Base-by-base conservation (phyloP, 164 flowering plant genomes). In the Sextonia rubra region DNA sequence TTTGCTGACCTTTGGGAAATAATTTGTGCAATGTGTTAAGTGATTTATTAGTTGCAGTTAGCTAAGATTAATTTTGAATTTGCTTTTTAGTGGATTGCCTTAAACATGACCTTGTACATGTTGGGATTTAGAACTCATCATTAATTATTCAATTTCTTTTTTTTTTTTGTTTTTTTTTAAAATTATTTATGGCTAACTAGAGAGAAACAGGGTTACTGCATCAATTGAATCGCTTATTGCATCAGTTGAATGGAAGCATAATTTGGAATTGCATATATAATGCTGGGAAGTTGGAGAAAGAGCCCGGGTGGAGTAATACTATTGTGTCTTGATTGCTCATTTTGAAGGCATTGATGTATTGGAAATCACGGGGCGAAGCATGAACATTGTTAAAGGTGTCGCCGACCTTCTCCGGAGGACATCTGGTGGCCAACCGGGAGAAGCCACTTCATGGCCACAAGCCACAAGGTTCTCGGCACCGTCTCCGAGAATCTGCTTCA, bases 371-470 rank as follows among this genome's bases (percentile, higher is more conserved):
- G 65, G 30, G 61, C 78, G 75, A 79, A 85, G 82, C 72, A 94
- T 94, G 99, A 91, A 94, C 80, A 92, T 92, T 24, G 97, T 92
- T 12, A 94, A 90, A 80, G 99, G 99, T 27, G 97, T 94, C 60
- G 97, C 99, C 17, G 97, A 89, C 82, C 94, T 94, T 64, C 82
- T 94, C n/a, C 86, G 97, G 72, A 88, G 94, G 82, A 77, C 93
- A n/a, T 89, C 98, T 52, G 48, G 86, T 75, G 87, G 86, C 72
- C 88, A 86, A 61, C 68, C 83, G 73, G 86, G 83, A 66, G 97
- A 88, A 70, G 80, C 83, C 70, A 60, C 76, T 77, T 55, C 84
- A 7, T 85, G 79, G 73, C 62, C 83, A 48, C 84, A 80, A 65
- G 78, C 81, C 3, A 86, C 83, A 78, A 89, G 79, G 78, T 86